Conservation (phyloP, 495 filamentous ascomycete species). For the Hypoxylon perforatum region DNA sequence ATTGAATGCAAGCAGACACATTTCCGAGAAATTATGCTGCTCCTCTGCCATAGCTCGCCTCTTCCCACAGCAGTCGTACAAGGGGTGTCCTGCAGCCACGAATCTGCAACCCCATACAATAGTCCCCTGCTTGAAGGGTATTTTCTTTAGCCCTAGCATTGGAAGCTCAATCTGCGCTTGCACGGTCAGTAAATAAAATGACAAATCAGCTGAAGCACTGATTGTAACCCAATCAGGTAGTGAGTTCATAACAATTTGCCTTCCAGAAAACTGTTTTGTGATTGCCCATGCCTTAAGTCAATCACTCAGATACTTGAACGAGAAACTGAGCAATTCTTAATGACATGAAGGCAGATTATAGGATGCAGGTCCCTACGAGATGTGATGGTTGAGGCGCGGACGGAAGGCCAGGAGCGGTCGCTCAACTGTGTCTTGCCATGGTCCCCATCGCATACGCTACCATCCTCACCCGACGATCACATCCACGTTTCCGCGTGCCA, state of each 20-base stretch:
- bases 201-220: not conserved
- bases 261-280: conserved; percentile 4
- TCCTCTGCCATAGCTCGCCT: conserved; percentile 5
- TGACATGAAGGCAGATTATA: conserved; percentile 14
- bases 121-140: not conserved
- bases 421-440: conserved; percentile 39
- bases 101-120: not conserved
- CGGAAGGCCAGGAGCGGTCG: conserved; percentile 34
- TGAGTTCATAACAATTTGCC: conserved; percentile 1
- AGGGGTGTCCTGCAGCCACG: conserved; percentile 11
- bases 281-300: conserved; percentile 4
- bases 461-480: conserved; percentile 33
- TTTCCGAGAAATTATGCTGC: conserved; percentile 5
- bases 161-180: conserved; percentile 10
- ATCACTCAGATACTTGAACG: conserved; percentile 20
- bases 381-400: conserved; percentile 23
- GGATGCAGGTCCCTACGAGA: conserved; percentile 18
- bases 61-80: conserved; percentile 9
- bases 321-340: conserved; percentile 14
- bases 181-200: conserved; percentile 14
- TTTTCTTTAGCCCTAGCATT: conserved; percentile 2
- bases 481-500: conserved; percentile 19
- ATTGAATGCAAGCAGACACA: conserved; percentile 8
- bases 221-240: conserved; percentile 5
- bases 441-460: conserved; percentile 28